Base-by-base conservation (phyloP, 345 rosid species). In the Pistacia vera region DNA sequence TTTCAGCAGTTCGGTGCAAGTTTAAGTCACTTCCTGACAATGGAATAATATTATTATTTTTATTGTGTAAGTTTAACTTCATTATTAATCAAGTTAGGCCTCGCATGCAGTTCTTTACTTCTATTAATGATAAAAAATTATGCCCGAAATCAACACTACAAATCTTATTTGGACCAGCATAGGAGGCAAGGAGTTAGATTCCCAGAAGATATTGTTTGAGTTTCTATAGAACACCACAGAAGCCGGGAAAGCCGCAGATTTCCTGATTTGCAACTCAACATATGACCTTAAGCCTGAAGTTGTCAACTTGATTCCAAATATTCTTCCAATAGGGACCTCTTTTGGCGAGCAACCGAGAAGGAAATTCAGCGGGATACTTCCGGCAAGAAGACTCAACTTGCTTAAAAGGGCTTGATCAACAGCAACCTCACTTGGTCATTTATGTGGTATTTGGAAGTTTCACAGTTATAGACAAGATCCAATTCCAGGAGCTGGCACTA, bases 361-460 rank as follows among this genome's bases (percentile, higher is more conserved):
- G 58, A 60, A 72, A 56, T 2, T 78, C 78, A 55, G 28, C 75
- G 1, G 84, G 81, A 73, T 78, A 75, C 68, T 76, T 82, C 63
- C 73, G 82, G 72, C 74, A 75, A 59, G 81, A 82, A 49, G 86
- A 82, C 60, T 18, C 66, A 56, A 63, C 67, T 63, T 85, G 86
- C 58, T 73, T 78, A 16, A 46, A 73, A 28, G 78, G 86, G 88
- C 65, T 85, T 17, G 78, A 82, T 52, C 82, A 58, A 49, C 73
- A 85, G 20, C 41, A 61, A 78, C 48, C 82, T 2, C 66, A 77
- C 54, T 85, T 83, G 13, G 84, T 85, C 3, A 66, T 85, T 18
- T 85, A 82, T 67, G 74, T 80, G 60, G 83, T 86, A 5, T 85
- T 85, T 70, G 88, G 86, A 16, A 85, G 88, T 48, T 57, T 68